Evolutionary conservation across 129 eudicot species (phyloP).

Genomic region (Helianthus annuus): DNA sequence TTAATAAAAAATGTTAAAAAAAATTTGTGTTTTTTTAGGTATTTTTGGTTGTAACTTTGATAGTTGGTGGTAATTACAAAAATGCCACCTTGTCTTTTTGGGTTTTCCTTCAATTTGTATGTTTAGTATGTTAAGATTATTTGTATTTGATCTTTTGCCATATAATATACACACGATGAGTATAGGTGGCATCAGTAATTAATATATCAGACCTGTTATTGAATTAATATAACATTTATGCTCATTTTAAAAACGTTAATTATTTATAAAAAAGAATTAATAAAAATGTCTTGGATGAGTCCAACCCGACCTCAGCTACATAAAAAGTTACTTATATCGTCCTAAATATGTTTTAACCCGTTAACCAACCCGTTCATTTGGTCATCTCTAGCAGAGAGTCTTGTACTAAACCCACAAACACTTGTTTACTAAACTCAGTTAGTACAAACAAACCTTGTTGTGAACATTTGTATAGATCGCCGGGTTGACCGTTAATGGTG

Average conservation of each 20-base stretch:
- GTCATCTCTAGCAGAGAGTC: not conserved
- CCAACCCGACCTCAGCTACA: not conserved
- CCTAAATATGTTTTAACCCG: not conserved
- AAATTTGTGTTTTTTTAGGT: too few relatives aligned
- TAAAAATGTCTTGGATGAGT: not conserved
- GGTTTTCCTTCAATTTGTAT: too few relatives aligned
- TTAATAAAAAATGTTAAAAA: too few relatives aligned
- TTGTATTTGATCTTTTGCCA: too few relatives aligned
- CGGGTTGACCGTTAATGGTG: conserved; percentile 85
- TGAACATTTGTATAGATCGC: conserved; percentile 74
- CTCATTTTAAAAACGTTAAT: too few relatives aligned
- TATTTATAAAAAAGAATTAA: too few relatives aligned
- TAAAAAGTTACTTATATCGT: not conserved
- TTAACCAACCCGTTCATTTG: not conserved
- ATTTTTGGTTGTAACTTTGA: too few relatives aligned
- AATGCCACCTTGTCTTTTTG: too few relatives aligned
- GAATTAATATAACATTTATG: too few relatives aligned
- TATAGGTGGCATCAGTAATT: not conserved
- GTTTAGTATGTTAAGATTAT: too few relatives aligned
- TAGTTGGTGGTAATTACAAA: too few relatives aligned
- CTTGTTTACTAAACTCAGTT: not conserved
- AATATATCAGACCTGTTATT: too few relatives aligned
- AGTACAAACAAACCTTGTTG: conserved; percentile 45
- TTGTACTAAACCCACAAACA: conserved; percentile 8
- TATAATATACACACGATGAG: not conserved